Percentiles rank a stretch among this genome's conserved stretches.
These are phyloP conservation scores for Diaporthe batatas DNA, from an alignment of 2,329 filamentous ascomycete species.

Conservation along the genomic window DNA sequence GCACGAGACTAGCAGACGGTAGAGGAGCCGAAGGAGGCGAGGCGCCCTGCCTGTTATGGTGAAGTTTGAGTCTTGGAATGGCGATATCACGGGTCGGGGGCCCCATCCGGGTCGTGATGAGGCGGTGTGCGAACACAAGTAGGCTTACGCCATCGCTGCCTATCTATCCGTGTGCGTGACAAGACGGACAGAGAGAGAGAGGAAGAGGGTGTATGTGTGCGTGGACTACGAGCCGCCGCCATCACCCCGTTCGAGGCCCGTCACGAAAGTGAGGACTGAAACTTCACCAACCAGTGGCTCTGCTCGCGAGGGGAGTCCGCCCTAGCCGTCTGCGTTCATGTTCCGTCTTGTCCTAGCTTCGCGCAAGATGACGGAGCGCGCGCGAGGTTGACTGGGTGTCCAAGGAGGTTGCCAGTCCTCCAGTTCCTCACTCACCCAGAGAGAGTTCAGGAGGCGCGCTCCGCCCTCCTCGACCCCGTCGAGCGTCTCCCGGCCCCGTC, in stretches of 20 bases:
- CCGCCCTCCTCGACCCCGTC: neutral
- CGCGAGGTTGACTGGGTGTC: too few species aligned
- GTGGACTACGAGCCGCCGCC: neutral
- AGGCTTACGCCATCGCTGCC: neutral
- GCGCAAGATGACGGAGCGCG: neutral
- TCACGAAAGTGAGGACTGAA: neutral
- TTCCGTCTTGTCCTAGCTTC: neutral
- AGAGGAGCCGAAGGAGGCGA: slow-evolving; percentile 5
- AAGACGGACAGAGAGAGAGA: neutral
- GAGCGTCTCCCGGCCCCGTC: neutral
- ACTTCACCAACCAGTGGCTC: neutral
- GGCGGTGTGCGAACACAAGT: slow-evolving; percentile 9
- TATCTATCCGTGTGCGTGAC: neutral
- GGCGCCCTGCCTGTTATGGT: slow-evolving; percentile 4
- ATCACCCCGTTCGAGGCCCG: neutral
- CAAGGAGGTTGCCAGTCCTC: neutral
- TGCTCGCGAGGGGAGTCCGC: neutral
- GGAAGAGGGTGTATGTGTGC: too few species aligned
- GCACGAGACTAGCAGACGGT: neutral
- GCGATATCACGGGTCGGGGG: slow-evolving; percentile 14
- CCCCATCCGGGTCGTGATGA: neutral
- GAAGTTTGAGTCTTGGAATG: neutral
- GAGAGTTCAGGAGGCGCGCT: neutral
- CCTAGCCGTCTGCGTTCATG: neutral
- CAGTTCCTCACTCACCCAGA: neutral